Evolutionary conservation across 805 yeast species (phyloP), one percentile per base, ranked within the genome.

Genomic region (Kodamaea jinghongensis): DNA sequence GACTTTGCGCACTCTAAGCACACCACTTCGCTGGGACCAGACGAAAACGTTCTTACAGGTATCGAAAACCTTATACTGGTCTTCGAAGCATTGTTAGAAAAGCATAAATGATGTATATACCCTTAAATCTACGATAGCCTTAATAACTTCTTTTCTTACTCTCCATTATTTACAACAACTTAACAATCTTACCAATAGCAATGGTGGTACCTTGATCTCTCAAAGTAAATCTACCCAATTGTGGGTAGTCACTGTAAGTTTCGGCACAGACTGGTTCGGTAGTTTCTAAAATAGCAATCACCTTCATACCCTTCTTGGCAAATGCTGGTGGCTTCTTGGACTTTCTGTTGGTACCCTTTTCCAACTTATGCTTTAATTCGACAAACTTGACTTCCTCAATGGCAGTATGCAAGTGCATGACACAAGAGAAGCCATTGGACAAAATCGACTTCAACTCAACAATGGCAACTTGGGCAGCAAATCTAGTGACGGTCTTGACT

Each of bases 181-280:
- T 91, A 44, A 96, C 86, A 56, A 93, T 88, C 70, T 91, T 90
- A 70, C 99, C 99, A 65, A 93, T 93, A 50, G 99, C 99, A 68
- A 93, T 90, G 39, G 99, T 93, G 47, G 81, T 81, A 61, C 98
- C 99, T 72, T 93, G 98, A 69, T 93, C 99, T 77, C 99, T 89
- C 64, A 93, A 78, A 20, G 99, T 93, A 67, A 93, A 93, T 70
- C 99, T 83, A 62, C 99, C 99, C 56, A 93, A 77, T 70, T 93
- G 98, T 51, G 91, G 97, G 61, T 90, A 87, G 60, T 87, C 95
- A 52, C 75, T 81, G 63, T 84, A 93, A 33, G 95, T 83, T 71
- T 93, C 99, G 38, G 91, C 83, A 73, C 98, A 93, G 28, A 93
- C 86, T 16, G 96, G 91, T 52, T 81, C 89, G 33, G 80, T 72